Evolutionary conservation across 768 basidiomycete genomes (phyloP), one percentile per base, ranked within the genome.

Genomic region (Lactarius vividus): DNA sequence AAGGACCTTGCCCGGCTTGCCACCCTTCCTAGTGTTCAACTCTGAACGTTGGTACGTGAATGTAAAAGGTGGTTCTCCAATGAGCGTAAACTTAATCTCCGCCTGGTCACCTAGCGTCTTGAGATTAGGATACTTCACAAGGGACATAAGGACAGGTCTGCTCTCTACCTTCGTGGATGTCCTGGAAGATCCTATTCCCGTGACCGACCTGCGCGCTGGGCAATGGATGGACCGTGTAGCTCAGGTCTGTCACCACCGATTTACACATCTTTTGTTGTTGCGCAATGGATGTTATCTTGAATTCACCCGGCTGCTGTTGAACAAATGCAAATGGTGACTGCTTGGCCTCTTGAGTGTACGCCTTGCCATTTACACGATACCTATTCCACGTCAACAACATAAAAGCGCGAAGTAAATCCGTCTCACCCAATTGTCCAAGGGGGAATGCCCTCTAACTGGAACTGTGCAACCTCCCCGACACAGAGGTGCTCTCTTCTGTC

Each of bases 191-290:
- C 62, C 85, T 83, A 73, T 89, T 87, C 44, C 96, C 97, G 54
- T 92, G 89, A 16, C 88, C 88, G 55, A 99, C 93, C 71, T 88
- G 88, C 18, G 95, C 97, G 10, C 89, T 86, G 11, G 97, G 97
- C 42, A 98, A 80, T 15, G 88, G 78, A 73, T 96, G 94, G 20
- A 98, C 86, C 29, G 76, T 79, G 72, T 91, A 85, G 11, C 82
- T 79, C 60, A 97, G 74, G 71, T 94, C 92, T 20, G 87, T 83
- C 35, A 97, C 85, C 10, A 84, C 82, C 0, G 91, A 88, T 76
- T 92, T 89, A 80, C 93, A 97, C 86, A 87, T 88, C 79, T 93
- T 90, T 76, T 95, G 91, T 73, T 94, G 93, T 71, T 97, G 93
- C 3, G 96, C 89, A 57, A 98, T 89, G 29, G 92, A 94, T 1